Percentiles rank a stretch among this genome's conserved stretches.
Evolutionary conservation across 768 basidiomycete species (phyloP).

Genomic region (Pulveroboletus ravenelii): DNA sequence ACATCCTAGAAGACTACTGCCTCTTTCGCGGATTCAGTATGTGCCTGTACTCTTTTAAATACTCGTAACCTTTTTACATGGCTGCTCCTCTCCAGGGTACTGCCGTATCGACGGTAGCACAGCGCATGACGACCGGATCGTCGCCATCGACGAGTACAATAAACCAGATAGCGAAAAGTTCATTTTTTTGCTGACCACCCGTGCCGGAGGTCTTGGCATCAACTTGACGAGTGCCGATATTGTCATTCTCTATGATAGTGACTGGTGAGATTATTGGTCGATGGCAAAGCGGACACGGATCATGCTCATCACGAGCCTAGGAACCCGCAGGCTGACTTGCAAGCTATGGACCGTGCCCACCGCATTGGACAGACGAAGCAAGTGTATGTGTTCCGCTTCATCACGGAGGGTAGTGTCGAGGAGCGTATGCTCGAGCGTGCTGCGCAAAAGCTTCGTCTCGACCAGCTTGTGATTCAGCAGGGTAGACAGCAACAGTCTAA

Average conservation of each 20-base stretch:
- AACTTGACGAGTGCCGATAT: slow-evolving; percentile 93
- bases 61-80: slow-evolving; percentile 2
- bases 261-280: slow-evolving; percentile 59
- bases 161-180: slow-evolving; percentile 92
- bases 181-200: slow-evolving; percentile 92
- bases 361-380: slow-evolving; percentile 92
- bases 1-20: slow-evolving; percentile 97
- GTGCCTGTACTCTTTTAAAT: slow-evolving; percentile 25
- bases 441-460: slow-evolving; percentile 90
- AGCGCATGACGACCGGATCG: slow-evolving; percentile 92
- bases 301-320: slow-evolving; percentile 34
- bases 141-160: slow-evolving; percentile 97
- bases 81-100: slow-evolving; percentile 55
- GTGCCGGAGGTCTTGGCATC: slow-evolving; percentile 96
- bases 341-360: slow-evolving; percentile 98
- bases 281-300: neutral
- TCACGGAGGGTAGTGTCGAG: slow-evolving; percentile 86
- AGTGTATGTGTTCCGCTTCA: slow-evolving; percentile 83
- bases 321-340: slow-evolving; percentile 98
- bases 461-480: slow-evolving; percentile 96
- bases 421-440: slow-evolving; percentile 85
- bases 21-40: slow-evolving; percentile 83
- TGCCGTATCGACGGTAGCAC: slow-evolving; percentile 96
- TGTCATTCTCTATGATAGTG: slow-evolving; percentile 93
- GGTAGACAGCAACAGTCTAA: slow-evolving; percentile 81